These are phyloP conservation scores for Batrachochytrium dendrobatidis DNA, from an alignment of 371 early-diverging fungal genomes.

Conservation along the genomic window DNA sequence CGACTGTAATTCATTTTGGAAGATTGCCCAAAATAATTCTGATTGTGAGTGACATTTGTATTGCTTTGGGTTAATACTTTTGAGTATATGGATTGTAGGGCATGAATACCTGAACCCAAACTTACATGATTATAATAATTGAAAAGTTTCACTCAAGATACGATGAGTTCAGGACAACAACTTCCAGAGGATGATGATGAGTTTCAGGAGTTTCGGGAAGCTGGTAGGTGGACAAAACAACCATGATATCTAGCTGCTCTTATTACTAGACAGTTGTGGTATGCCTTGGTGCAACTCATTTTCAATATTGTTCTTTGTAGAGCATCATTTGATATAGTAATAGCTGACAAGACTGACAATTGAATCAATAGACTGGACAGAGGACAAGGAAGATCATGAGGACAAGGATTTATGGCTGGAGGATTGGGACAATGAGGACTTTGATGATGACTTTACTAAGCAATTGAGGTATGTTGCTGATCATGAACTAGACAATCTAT, in stretches of 20 bases:
- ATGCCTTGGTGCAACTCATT: background rate
- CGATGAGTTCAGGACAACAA: too few species aligned
- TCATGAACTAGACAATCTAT: too few species aligned
- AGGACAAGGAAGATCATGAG: background rate
- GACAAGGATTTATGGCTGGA: background rate
- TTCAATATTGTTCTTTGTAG: too few species aligned
- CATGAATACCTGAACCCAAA: too few species aligned
- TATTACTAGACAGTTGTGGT: background rate
- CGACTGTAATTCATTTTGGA: too few species aligned
- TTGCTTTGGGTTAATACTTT: too few species aligned
- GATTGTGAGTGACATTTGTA: too few species aligned
- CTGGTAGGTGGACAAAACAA: background rate
- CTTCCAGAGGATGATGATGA: conserved; percentile 2
- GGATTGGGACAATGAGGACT: background rate
- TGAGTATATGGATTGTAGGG: too few species aligned
- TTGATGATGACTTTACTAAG: conserved; percentile 1
- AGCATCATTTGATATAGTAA: background rate
- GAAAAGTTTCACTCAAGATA: too few species aligned
- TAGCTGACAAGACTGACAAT: background rate
- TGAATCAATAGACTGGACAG: background rate
- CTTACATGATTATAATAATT: too few species aligned
- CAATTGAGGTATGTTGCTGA: background rate
- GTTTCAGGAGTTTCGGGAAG: background rate
- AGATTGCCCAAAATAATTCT: too few species aligned
- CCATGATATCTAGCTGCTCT: background rate